Percentiles rank a stretch among this genome's conserved stretches.
phyloP scores from a whole-genome alignment of 768 basidiomycete species.

The Daedaleopsis sinensis region DNA sequence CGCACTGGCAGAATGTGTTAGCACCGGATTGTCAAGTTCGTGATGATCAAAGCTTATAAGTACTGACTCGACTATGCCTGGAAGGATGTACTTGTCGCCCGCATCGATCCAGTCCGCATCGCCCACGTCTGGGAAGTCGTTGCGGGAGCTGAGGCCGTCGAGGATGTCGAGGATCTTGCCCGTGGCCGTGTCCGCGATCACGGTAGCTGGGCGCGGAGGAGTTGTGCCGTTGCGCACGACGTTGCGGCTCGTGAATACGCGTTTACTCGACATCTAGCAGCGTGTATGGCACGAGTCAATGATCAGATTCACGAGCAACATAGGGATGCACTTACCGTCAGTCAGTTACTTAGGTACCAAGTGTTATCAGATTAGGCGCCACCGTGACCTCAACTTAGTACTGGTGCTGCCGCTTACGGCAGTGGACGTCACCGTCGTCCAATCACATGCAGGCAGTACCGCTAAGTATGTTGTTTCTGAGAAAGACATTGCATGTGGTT shows the following conservation, averaged over 20 bases:
- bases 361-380: background rate
- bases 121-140: constrained; percentile 26
- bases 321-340: no score
- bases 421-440: background rate
- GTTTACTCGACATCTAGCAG: constrained; percentile 5
- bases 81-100: constrained; percentile 46
- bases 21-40: no score
- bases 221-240: constrained; percentile 29
- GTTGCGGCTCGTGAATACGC: constrained; percentile 27
- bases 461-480: no score
- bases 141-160: constrained; percentile 14
- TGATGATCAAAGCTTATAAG: background rate
- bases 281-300: background rate
- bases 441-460: no score
- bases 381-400: background rate
- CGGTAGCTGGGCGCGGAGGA: constrained; percentile 39
- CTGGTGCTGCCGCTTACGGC: background rate
- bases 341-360: background rate
- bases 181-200: constrained; percentile 41
- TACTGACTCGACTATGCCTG: constrained; percentile 59
- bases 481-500: no score
- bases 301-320: background rate
- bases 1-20: constrained; percentile 47
- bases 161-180: constrained; percentile 46
- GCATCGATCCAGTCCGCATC: constrained; percentile 39